Conservation (phyloP, 345 rosid species). For the Iberis pinnata region DNA sequence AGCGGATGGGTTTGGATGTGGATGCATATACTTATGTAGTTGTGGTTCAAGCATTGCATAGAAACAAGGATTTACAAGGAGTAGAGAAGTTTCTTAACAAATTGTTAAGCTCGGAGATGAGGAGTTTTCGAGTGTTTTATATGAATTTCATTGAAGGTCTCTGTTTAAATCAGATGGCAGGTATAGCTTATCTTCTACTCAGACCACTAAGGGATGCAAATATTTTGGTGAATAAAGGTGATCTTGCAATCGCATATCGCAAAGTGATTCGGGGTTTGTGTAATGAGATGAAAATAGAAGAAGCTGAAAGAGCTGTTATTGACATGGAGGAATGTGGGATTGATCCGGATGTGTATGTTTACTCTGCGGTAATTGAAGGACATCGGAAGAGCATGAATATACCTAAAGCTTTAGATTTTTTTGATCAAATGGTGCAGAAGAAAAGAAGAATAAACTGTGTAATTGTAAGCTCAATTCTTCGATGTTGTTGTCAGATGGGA, state of each 20-base stretch:
- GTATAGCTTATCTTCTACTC: constrained; percentile 43
- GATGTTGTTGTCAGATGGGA: constrained; percentile 42
- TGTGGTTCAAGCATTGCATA: constrained; percentile 48
- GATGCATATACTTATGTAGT: constrained; percentile 46
- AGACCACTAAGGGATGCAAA: constrained; percentile 28
- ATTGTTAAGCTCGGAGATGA: constrained; percentile 41
- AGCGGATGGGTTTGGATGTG: constrained; percentile 36
- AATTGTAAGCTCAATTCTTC: constrained; percentile 48
- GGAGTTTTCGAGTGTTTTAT: constrained; percentile 35
- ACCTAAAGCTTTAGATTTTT: constrained; percentile 43
- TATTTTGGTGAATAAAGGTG: constrained; percentile 31
- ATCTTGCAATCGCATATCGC: constrained; percentile 33
- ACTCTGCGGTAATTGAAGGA: constrained; percentile 46
- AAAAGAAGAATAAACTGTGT: constrained; percentile 48
- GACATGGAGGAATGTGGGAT: constrained; percentile 49
- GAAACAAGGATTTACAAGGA: constrained; percentile 37
- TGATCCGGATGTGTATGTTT: constrained; percentile 40
- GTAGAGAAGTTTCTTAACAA: constrained; percentile 33
- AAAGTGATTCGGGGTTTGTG: constrained; percentile 53
- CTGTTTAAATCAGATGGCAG: constrained; percentile 38
- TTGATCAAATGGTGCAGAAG: constrained; percentile 36
- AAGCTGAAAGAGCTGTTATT: constrained; percentile 40
- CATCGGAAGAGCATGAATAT: constrained; percentile 42
- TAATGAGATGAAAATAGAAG: constrained; percentile 44
- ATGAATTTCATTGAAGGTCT: constrained; percentile 54